phyloP scores from a whole-genome alignment of 2,329 filamentous ascomycete genomes.

The Colletotrichum gigasporum region DNA sequence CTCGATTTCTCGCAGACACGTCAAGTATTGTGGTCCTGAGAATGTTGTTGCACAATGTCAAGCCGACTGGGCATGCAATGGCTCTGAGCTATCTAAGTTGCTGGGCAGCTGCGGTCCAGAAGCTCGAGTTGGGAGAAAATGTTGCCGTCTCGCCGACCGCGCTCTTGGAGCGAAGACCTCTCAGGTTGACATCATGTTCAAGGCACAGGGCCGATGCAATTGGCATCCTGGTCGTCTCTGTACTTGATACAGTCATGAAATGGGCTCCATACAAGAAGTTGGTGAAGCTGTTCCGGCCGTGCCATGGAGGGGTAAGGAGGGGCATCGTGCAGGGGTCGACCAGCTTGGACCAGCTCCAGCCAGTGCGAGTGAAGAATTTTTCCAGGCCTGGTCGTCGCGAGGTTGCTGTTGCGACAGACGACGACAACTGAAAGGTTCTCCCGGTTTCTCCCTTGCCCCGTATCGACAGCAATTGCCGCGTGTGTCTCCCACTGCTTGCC shows the following conservation, averaged over 20 bases:
- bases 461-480: constrained; percentile 19
- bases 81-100: too few species aligned
- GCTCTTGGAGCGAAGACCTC: too few species aligned
- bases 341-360: constrained; percentile 13
- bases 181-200: background rate
- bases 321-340: constrained; percentile 24
- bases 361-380: constrained; percentile 28
- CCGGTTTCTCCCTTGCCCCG: constrained; percentile 27
- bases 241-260: background rate
- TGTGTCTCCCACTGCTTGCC: too few species aligned
- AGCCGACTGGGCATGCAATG: too few species aligned
- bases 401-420: constrained; percentile 25
- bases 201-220: background rate
- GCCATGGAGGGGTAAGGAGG: constrained; percentile 29
- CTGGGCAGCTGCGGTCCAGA: too few species aligned
- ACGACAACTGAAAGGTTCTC: constrained; percentile 21
- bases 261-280: background rate
- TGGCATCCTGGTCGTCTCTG: background rate
- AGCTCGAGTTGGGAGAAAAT: too few species aligned
- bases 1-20: too few species aligned
- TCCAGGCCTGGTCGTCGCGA: background rate
- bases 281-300: background rate
- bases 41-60: too few species aligned
- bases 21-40: too few species aligned
- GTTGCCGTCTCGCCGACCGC: too few species aligned